Evolutionary conservation across 148 eudicot species (phyloP).

Genomic region (Persicaria maculosa): DNA sequence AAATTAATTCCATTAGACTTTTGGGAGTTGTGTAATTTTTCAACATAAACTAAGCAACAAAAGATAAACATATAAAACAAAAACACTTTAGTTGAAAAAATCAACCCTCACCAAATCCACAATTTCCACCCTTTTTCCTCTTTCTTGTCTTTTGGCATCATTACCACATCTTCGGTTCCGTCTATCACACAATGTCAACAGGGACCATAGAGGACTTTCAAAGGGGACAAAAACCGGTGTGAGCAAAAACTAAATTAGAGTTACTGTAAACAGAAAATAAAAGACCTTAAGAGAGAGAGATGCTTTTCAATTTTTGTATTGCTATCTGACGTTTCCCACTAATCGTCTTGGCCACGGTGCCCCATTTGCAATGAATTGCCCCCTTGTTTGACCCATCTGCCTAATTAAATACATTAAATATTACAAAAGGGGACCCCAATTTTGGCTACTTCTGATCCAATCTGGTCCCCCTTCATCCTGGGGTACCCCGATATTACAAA

Average conservation of each 20-base stretch:
- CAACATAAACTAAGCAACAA: neutral
- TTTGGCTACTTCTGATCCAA: conserved; percentile 7
- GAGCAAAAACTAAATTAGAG: neutral
- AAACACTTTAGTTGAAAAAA: too few relatives aligned
- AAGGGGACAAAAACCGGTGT: conserved; percentile 4
- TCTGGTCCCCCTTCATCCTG: neutral
- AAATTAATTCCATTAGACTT: neutral
- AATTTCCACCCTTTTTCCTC: conserved; percentile 1
- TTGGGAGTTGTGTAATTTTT: too few relatives aligned
- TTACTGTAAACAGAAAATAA: neutral
- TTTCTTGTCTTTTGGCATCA: conserved; percentile 6
- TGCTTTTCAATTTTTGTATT: neutral
- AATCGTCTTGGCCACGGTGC: conserved; percentile 3
- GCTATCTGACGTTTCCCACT: conserved; percentile 12
- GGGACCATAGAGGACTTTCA: conserved; percentile 1
- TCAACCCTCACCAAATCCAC: conserved; percentile 24
- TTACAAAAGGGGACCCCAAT: neutral
- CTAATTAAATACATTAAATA: neutral
- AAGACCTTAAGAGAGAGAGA: neutral
- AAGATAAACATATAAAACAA: neutral
- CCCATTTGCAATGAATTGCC: neutral
- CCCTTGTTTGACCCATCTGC: conserved; percentile 1
- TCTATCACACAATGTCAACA: conserved; percentile 4
- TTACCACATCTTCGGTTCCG: neutral
- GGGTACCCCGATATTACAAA: too few relatives aligned